Evolutionary conservation across 768 basidiomycete genomes (phyloP), one percentile per base, ranked within the genome.

Genomic region (Lepiota brunneoincarnata): DNA sequence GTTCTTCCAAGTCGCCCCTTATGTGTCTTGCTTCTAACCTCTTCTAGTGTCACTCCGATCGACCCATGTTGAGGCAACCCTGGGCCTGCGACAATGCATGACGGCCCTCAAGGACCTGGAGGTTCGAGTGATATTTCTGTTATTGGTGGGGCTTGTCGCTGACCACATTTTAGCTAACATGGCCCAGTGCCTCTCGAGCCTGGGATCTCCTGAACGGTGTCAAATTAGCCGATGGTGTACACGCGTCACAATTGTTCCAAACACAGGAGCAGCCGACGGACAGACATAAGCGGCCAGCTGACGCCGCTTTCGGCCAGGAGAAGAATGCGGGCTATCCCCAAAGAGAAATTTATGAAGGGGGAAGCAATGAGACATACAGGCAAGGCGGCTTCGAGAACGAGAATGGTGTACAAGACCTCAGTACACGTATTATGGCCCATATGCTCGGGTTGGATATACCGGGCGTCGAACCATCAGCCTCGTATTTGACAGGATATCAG

Each of bases 371-470:
- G 28, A 47, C 52, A 15, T 24, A 58, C 46, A 44, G 59, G 61
- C 50, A 66, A 58, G 44, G 67, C 61, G 51, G 65, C 49, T 43
- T 60, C 59, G 60, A 61, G 55, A 63, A 62, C 44, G 66, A 68
- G 56, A 69, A 69, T 28, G 84, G 82, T 35, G 80, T 84, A 24
- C 85, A 86, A 61, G 84, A 84, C 57, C 70, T 86, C 52, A 80
- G 79, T 57, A 80, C 79, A 31, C 77, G 82, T 43, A 75, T 87
- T 54, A 86, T 87, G 84, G 85, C 85, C 12, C 82, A 86, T 60
- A 87, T 87, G 84, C 68, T 87, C 20, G 85, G 84, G 14, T 66
- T 86, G 20, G 82, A 86, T 63, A 75, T 86, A 55, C 82, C 82
- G 41, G 84, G 83, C 24, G 73, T 84, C 28, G 84, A 85, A 54